These are phyloP conservation scores for Trichoderma simmonsii DNA, from an alignment of 2,329 filamentous ascomycete species.

Conservation along the genomic window DNA sequence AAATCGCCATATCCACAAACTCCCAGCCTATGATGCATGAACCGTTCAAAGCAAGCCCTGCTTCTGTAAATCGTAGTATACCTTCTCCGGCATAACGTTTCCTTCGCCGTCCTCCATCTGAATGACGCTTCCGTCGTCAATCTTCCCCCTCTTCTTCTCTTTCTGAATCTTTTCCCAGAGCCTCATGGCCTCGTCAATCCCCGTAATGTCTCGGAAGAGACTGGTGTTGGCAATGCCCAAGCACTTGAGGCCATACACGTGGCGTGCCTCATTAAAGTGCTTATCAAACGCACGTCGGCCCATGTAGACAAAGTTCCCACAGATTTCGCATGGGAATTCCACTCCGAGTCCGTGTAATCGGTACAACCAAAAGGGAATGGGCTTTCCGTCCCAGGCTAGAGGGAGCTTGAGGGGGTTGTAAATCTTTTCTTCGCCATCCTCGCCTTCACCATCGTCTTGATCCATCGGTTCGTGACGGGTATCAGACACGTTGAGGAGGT, in stretches of 20 bases:
- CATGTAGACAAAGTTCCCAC: conserved; percentile 99
- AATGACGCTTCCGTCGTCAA: conserved; percentile 78
- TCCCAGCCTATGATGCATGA: neutral
- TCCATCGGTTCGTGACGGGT: conserved; percentile 38
- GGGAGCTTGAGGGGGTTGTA: conserved; percentile 97
- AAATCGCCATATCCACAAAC: neutral
- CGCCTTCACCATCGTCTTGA: conserved; percentile 65
- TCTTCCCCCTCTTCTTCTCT: conserved; percentile 74
- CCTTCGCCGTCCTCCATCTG: conserved; percentile 98
- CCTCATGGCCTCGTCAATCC: conserved; percentile 81
- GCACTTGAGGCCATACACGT: conserved; percentile 91
- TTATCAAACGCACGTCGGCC: conserved; percentile 94
- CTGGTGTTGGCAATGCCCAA: conserved; percentile 88
- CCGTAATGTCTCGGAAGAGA: conserved; percentile 89
- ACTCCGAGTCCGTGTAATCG: conserved; percentile 93
- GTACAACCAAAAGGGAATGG: conserved; percentile 98
- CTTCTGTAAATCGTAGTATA: conserved; percentile 92
- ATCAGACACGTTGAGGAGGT: conserved; percentile 58
- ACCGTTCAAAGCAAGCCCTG: conserved; percentile 70
- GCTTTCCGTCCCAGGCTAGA: conserved; percentile 96
- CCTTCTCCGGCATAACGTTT: conserved; percentile 99
- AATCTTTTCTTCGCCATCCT: conserved; percentile 79
- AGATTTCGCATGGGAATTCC: conserved; percentile 94
- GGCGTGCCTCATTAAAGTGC: conserved; percentile 91
- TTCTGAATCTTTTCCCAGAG: conserved; percentile 92